Evolutionary conservation across 225 moss, liverwort and hornwort genomes (phyloP).

Genomic region (Sphagnum contortum): DNA sequence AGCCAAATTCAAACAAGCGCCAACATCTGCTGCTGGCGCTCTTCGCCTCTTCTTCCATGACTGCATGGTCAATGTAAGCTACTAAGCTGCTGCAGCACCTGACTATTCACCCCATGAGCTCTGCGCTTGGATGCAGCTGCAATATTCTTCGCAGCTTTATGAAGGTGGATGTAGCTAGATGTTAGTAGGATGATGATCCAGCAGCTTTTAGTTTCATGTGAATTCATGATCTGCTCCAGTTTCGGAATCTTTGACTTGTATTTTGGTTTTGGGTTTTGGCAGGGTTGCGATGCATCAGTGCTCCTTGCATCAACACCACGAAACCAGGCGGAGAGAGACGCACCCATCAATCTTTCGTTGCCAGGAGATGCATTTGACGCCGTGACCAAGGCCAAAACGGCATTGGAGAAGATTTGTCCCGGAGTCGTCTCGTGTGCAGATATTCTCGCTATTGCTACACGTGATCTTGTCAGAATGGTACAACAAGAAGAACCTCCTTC

Average conservation of each 20-base stretch:
- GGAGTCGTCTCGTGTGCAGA: slow-evolving; percentile 32
- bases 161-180: no score
- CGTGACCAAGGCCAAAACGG: slow-evolving; percentile 16
- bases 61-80: slow-evolving; percentile 7
- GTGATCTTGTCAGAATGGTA: slow-evolving; percentile 28
- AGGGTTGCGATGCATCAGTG: slow-evolving; percentile 35
- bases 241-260: no score
- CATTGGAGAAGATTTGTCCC: slow-evolving; percentile 17
- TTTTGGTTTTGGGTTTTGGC: background rate
- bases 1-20: slow-evolving; percentile 8
- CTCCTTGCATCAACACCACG: slow-evolving; percentile 19
- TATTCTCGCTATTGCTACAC: slow-evolving; percentile 24
- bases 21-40: slow-evolving; percentile 5
- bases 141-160: no score
- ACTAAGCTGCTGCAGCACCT: no score
- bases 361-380: slow-evolving; percentile 19
- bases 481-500: no score
- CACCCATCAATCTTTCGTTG: slow-evolving; percentile 9
- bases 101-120: no score
- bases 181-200: no score
- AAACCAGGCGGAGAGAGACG: slow-evolving; percentile 23
- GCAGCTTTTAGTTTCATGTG: no score
- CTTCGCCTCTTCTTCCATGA: slow-evolving; percentile 10
- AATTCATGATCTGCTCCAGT: no score
- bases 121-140: no score